A percentile compares a stretch with the other conserved stretches of the same genome.
Conservation (phyloP, 2,329 filamentous ascomycete genomes). For the Scytalidium sp. region DNA sequence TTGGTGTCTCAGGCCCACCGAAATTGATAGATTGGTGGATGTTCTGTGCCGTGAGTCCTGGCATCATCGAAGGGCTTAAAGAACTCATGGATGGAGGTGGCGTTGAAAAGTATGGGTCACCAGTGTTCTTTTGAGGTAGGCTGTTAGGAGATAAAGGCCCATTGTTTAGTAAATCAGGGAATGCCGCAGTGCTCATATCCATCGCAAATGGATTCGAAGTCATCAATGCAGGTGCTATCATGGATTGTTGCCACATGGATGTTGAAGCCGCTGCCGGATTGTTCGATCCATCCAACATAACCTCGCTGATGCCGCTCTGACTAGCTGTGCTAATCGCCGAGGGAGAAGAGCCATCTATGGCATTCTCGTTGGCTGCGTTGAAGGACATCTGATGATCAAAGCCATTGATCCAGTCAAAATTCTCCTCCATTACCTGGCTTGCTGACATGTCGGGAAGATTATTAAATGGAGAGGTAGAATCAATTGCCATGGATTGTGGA, state of each 20-base stretch:
- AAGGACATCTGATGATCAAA: conserved; percentile 77
- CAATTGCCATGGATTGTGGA: conserved; percentile 63
- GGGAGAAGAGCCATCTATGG: conserved; percentile 88
- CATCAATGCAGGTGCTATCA: conserved; percentile 68
- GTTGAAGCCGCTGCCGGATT: conserved; percentile 53
- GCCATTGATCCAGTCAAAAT: conserved; percentile 80
- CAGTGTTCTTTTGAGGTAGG: conserved; percentile 65
- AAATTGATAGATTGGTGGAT: conserved; percentile 66
- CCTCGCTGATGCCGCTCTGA: conserved; percentile 86
- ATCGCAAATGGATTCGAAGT: conserved; percentile 66
- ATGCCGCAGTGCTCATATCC: conserved; percentile 70
- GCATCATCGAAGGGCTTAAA: conserved; percentile 69
- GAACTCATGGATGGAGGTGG: conserved; percentile 72
- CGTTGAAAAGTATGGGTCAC: conserved; percentile 76
- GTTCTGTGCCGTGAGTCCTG: conserved; percentile 58
- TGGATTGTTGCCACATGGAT: conserved; percentile 66
- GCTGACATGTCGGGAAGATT: conserved; percentile 56
- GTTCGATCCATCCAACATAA: conserved; percentile 81
- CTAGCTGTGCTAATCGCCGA: conserved; percentile 95
- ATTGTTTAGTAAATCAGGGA: conserved; percentile 72
- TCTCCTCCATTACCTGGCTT: conserved; percentile 66
- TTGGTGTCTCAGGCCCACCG: conserved; percentile 66
- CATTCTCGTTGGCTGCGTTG: conserved; percentile 68
- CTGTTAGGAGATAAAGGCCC: conserved; percentile 77
- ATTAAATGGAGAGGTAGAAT: conserved; percentile 59